phyloP scores from a whole-genome alignment of 2,329 filamentous ascomycete species.

The Pseudogymnoascus pannorum region DNA sequence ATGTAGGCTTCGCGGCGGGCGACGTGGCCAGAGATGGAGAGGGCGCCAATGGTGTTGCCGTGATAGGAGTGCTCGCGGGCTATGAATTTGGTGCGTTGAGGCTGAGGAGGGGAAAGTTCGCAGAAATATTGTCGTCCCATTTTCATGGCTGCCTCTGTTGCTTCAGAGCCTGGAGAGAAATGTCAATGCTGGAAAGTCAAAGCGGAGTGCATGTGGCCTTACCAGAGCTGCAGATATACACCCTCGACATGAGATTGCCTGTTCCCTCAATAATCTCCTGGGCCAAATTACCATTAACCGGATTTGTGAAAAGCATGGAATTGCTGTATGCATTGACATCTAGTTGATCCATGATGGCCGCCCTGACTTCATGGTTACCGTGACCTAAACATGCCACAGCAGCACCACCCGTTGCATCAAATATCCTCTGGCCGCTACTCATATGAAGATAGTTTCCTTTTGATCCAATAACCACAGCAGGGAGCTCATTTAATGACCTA shows the following conservation, averaged over 20 bases:
- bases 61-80: conserved; percentile 61
- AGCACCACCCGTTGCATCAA: conserved; percentile 68
- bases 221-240: conserved; percentile 53
- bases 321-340: conserved; percentile 48
- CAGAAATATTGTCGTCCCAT: conserved; percentile 59
- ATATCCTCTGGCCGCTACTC: conserved; percentile 47
- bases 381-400: conserved; percentile 67
- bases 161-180: conserved; percentile 50
- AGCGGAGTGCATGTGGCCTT: conserved; percentile 13
- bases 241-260: conserved; percentile 41
- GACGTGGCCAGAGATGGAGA: conserved; percentile 54
- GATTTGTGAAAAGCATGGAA: conserved; percentile 49
- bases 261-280: conserved; percentile 35
- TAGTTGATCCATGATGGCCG: conserved; percentile 54
- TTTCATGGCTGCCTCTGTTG: conserved; percentile 62
- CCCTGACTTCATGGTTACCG: conserved; percentile 50
- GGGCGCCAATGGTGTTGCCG: conserved; percentile 58
- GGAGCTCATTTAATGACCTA: conserved; percentile 24
- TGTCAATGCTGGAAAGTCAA: not conserved
- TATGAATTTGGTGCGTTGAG: conserved; percentile 53
- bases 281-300: conserved; percentile 42
- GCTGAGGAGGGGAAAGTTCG: conserved; percentile 44
- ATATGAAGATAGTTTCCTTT: conserved; percentile 25
- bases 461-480: conserved; percentile 21
- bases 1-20: conserved; percentile 50